A percentile compares a stretch with the other conserved stretches of the same genome.
These are phyloP conservation scores for Plantago major DNA, from an alignment of 257 asterid genomes.

Conservation along the genomic window DNA sequence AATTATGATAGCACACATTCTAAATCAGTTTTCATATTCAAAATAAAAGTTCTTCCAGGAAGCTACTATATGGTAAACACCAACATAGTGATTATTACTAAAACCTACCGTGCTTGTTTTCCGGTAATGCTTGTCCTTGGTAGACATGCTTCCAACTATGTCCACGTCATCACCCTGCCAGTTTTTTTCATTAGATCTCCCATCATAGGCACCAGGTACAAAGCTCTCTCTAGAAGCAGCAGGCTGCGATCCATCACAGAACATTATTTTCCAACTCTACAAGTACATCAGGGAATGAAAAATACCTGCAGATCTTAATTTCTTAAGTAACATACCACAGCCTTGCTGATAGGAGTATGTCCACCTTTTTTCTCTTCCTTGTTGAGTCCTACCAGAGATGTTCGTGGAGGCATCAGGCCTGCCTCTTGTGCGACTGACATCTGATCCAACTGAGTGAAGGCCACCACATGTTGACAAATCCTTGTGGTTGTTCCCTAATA, in stretches of 20 bases:
- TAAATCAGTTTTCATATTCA: no score
- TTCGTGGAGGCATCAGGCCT: conserved; percentile 23
- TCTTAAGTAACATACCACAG: conserved; percentile 48
- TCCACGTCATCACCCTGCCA: conserved; percentile 36
- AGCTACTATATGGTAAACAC: no score
- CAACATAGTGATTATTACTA: no score
- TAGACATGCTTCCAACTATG: conserved; percentile 42
- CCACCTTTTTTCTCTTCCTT: conserved; percentile 44
- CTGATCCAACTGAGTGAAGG: conserved; percentile 87
- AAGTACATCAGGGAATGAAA: neutral
- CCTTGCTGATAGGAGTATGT: conserved; percentile 72
- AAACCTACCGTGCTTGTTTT: conserved; percentile 88
- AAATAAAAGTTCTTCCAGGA: no score
- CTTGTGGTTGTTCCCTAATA: conserved; percentile 38
- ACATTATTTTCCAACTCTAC: neutral
- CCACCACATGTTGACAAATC: conserved; percentile 87
- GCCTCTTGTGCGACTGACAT: conserved; percentile 66
- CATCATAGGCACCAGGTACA: conserved; percentile 49
- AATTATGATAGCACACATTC: no score
- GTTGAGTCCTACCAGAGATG: neutral
- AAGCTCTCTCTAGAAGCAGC: conserved; percentile 76
- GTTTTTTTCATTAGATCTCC: conserved; percentile 29
- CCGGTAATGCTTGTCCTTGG: conserved; percentile 61
- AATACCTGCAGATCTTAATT: conserved; percentile 5
- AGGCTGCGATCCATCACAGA: conserved; percentile 48